Conservation (phyloP, 2,329 filamentous ascomycete species). For the Purpureocillium takamizusanense region DNA sequence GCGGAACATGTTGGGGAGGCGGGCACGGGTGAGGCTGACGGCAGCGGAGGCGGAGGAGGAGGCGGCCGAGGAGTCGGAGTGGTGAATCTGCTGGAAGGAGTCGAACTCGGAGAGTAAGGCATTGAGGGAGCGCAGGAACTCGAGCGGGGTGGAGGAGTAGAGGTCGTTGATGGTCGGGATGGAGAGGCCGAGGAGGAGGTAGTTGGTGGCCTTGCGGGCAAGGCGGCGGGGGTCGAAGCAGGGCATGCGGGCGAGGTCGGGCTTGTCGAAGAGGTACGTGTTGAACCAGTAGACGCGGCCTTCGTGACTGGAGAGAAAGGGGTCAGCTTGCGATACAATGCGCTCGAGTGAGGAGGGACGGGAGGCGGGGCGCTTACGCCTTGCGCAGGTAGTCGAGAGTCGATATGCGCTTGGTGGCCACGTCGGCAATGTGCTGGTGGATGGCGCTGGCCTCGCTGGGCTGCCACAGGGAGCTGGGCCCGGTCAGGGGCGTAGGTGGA, state of each 20-base stretch:
- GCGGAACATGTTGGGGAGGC: constrained; percentile 78
- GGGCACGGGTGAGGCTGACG: constrained; percentile 64
- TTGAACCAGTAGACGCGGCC: constrained; percentile 98
- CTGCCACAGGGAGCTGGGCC: constrained; percentile 18
- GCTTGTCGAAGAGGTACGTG: constrained; percentile 81
- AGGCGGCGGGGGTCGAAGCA: constrained; percentile 81
- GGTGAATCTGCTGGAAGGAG: constrained; percentile 80
- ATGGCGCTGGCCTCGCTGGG: constrained; percentile 39
- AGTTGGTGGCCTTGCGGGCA: constrained; percentile 84
- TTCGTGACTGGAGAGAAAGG: constrained; percentile 64
- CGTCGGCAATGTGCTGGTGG: constrained; percentile 66
- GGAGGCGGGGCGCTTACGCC: constrained; percentile 51
- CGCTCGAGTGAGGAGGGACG: neutral
- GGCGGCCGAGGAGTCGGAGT: constrained; percentile 52
- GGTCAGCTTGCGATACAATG: no score
- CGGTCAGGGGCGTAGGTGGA: constrained; percentile 9
- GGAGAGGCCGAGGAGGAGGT: constrained; percentile 84
- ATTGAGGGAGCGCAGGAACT: constrained; percentile 82
- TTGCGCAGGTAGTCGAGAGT: constrained; percentile 89
- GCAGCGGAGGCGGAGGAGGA: constrained; percentile 24
- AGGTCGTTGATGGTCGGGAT: constrained; percentile 85
- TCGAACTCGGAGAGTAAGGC: constrained; percentile 86
- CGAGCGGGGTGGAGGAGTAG: constrained; percentile 66
- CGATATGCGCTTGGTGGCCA: constrained; percentile 84
- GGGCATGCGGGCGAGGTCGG: constrained; percentile 71